Evolutionary conservation across 257 asterid species (phyloP), one percentile per base, ranked within the genome.

Genomic region (Dorcoceras hygrometricum): DNA sequence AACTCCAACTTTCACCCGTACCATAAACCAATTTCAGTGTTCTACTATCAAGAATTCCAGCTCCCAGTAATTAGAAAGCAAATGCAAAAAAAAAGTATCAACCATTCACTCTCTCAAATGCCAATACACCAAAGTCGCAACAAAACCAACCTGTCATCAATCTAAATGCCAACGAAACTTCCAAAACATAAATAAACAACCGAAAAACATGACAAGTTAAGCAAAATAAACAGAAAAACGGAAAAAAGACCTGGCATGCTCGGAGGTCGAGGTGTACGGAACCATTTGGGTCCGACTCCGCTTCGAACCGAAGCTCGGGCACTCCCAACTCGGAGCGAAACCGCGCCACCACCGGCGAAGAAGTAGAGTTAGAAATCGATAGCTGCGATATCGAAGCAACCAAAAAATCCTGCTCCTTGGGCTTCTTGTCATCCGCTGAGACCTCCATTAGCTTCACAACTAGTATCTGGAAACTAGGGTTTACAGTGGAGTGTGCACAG

Each of bases 321-420:
- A 39, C 50, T 39, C 50, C 50, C 0, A 87, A 80, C 8, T 77
- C 88, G 59, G 82, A 73, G 65, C 81, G 65, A 58, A 93, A 88
- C 72, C 91, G 78, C 76, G 89, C 94, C 67, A 83, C 80, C 77
- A 79, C 84, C 59, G 82, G 89, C 68, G 83, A 79, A 50, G 86
- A 74, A 67, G 92, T 59, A 24, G 78, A 66, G 59, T 81, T 83
- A 12, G 91, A 78, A 67, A 81, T 76, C 61, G 90, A 76, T 26
- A 90, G 95, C 87, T 85, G 87, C 72, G 91, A 80, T 71, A 88
- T 71, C 29, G 95, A 90, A 6, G 85, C 93, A 59, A 89, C 82
- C 69, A 76, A 25, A 75, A 93, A 90, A 23, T 88, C 89, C 26
- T 80, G 80, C 79, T 78, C 87, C 66, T 57, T 71, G 64, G 65